Conservation (phyloP, 352 stramenopile species). For the Phytophthora brassicae region DNA sequence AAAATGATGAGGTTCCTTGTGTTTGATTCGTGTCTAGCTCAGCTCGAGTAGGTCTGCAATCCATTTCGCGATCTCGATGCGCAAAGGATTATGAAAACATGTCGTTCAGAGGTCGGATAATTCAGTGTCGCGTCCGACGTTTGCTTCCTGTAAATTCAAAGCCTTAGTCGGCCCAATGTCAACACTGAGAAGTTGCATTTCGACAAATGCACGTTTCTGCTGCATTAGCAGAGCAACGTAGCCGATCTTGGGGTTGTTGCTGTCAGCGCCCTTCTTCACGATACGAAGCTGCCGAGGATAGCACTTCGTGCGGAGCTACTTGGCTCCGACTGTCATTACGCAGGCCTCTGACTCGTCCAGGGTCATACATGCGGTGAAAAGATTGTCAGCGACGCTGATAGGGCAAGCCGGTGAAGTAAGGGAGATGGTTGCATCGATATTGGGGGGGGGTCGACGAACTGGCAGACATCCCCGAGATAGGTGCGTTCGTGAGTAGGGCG, state of each 20-base stretch:
- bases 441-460: too few relatives aligned
- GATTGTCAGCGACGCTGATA: background rate
- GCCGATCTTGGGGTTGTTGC: slow-evolving; percentile 4
- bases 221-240: slow-evolving; percentile 5
- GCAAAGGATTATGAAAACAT: slow-evolving; percentile 1
- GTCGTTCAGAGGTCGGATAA: slow-evolving; percentile 1
- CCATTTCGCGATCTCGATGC: background rate
- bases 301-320: background rate
- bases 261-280: slow-evolving; percentile 1
- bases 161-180: background rate
- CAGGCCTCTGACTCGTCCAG: background rate
- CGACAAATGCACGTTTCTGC: background rate
- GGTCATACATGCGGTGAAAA: background rate
- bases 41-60: background rate
- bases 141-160: background rate
- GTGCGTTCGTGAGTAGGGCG: too few relatives aligned
- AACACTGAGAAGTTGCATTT: background rate
- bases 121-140: slow-evolving; percentile 1
- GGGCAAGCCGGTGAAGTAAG: too few relatives aligned
- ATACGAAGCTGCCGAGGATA: slow-evolving; percentile 6
- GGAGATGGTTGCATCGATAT: too few relatives aligned
- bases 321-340: background rate
- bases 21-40: slow-evolving; percentile 3
- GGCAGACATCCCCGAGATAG: too few relatives aligned
- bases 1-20: background rate